Evolutionary conservation across 2,329 filamentous ascomycete species (phyloP).

Genomic region (Fusarium tupiense): DNA sequence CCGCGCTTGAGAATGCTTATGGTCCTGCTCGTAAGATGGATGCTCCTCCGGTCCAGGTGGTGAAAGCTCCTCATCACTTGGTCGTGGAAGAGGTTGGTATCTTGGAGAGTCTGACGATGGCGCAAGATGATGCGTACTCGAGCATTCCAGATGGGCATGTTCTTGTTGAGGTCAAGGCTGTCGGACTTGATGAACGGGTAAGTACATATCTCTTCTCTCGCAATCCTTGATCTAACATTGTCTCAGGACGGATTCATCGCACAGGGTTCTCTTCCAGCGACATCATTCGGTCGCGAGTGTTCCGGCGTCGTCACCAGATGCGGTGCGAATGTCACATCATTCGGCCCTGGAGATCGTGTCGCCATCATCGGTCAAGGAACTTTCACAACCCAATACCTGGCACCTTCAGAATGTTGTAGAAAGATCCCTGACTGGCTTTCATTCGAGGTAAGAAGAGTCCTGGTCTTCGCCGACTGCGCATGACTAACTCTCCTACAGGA

Average conservation of each 20-base stretch:
- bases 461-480: not conserved
- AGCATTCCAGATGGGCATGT: constrained; percentile 25
- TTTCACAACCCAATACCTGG: constrained; percentile 32
- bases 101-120: constrained; percentile 33
- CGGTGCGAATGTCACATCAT: constrained; percentile 18
- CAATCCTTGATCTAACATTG: not conserved
- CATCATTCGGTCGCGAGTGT: constrained; percentile 36
- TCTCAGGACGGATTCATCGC: constrained; percentile 25
- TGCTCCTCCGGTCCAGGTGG: constrained; percentile 6
- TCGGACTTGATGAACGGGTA: constrained; percentile 36
- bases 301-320: constrained; percentile 28
- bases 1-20: constrained; percentile 29
- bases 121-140: constrained; percentile 11
- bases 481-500: constrained; percentile 18
- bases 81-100: constrained; percentile 35
- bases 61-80: constrained; percentile 23
- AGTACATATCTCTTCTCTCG: not conserved
- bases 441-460: constrained; percentile 28
- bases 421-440: constrained; percentile 38
- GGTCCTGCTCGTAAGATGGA: constrained; percentile 34
- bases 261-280: constrained; percentile 32
- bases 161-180: constrained; percentile 33
- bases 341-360: constrained; percentile 33
- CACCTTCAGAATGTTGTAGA: constrained; percentile 23
- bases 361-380: constrained; percentile 35